Evolutionary conservation across 106 monocot species (phyloP), one percentile per base, ranked within the genome.

Genomic region (Gastrodia elata): DNA sequence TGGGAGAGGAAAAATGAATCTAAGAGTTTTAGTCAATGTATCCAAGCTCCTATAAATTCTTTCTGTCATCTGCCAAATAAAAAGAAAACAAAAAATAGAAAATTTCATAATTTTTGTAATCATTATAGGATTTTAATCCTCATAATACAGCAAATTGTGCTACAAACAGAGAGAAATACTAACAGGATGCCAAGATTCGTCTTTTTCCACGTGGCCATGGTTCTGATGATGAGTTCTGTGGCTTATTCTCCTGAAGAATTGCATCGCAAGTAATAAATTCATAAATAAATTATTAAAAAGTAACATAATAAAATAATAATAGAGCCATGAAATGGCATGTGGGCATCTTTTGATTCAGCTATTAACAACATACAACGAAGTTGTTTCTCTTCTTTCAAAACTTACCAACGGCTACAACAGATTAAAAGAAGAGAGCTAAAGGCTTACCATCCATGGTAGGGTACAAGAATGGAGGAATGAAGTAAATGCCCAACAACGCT

Each of bases 151-250:
- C 25, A 35, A 28, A 37, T 39, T 68, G 3, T 15, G 64, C 64
- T 35, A 24, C 34, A 42, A 71, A 16, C 35, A 82, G 55, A 43
- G 26, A 56, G 70, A 16, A 71, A 65, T 27, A 82, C 81, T 71
- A 44, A 95, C 95, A 18, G 95, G 95, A 30, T 95, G 91, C 95
- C 95, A 95, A 3, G 95, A 95, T 59, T 95, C 95, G 43, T 95
- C 95, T n/a, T 95, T 95, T 81, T 95, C 95, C 16, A 89, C 95
- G 46, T 95, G 95, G 33, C 95, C 95, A 27, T 91, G 89, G 77
- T 95, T 89, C 85, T 95, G 95, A 79, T 95, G 95, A 75, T 95
- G 95, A 9, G 89, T 92, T 65, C 87, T 85, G 69, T 95, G 95
- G 76, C 91, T 91, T 39, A 95, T 95, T 82, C 95, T 95, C 94